These are phyloP conservation scores for Lodderomyces metapsilosis DNA, from an alignment of 1,139 yeast genomes.

Conservation along the genomic window DNA sequence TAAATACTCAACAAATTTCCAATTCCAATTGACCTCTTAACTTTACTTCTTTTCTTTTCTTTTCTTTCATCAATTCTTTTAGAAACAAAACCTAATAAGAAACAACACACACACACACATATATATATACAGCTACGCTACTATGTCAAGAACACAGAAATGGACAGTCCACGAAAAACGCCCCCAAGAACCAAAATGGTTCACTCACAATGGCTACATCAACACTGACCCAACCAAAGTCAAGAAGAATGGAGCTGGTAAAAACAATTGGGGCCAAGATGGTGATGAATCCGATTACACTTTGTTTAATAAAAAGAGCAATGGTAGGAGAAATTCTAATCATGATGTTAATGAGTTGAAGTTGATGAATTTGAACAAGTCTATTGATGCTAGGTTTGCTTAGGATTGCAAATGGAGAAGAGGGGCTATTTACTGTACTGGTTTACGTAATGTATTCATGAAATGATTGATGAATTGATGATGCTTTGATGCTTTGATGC, in stretches of 20 bases:
- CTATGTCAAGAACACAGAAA: conserved; percentile 89
- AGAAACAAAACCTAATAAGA: too few species aligned
- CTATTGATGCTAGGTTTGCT: conserved; percentile 19
- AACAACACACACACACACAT: too few species aligned
- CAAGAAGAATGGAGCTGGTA: conserved; percentile 86
- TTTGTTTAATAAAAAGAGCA: conserved; percentile 29
- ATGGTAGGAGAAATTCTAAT: conserved; percentile 43
- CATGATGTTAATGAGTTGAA: conserved; percentile 32
- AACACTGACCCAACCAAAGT: conserved; percentile 71
- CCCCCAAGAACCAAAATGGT: conserved; percentile 60
- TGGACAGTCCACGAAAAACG: conserved; percentile 66
- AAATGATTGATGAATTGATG: too few species aligned
- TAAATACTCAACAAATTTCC: not conserved
- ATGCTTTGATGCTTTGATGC: not conserved
- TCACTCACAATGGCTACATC: conserved; percentile 68
- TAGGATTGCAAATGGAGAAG: not conserved
- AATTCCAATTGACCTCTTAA: not conserved
- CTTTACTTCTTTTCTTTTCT: not conserved
- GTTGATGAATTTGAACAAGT: conserved; percentile 23
- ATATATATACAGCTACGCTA: too few species aligned
- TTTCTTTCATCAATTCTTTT: too few species aligned
- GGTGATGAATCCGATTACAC: conserved; percentile 58
- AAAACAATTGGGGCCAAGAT: conserved; percentile 69
- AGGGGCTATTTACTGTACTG: conserved; percentile 5
- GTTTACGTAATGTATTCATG: too few species aligned